Percentiles rank a stretch among this genome's conserved stretches.
Evolutionary conservation across 2,329 filamentous ascomycete species (phyloP).

Genomic region (Aspergillus neoniger): DNA sequence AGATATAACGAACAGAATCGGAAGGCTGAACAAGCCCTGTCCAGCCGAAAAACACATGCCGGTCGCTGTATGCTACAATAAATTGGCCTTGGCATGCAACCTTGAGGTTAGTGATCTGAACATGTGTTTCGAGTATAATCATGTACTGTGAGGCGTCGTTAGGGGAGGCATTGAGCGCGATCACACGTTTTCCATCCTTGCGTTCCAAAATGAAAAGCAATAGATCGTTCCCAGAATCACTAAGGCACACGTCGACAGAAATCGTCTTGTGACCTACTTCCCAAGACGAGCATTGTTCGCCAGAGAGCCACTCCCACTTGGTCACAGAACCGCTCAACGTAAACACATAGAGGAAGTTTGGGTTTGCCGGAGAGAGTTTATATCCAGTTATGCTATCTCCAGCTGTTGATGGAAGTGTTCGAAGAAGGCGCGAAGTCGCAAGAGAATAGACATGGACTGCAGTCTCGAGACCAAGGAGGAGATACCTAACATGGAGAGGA

Average conservation of each 20-base stretch:
- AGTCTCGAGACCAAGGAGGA: constrained; percentile 74
- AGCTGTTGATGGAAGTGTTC: constrained; percentile 64
- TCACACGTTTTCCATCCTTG: constrained; percentile 42
- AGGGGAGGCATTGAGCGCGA: constrained; percentile 26
- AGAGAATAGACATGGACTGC: constrained; percentile 80
- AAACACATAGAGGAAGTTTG: constrained; percentile 56
- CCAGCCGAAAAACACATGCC: constrained; percentile 62
- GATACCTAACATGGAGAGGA: constrained; percentile 53
- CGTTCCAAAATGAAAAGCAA: constrained; percentile 43
- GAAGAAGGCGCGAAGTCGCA: constrained; percentile 75
- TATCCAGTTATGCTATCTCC: constrained; percentile 53
- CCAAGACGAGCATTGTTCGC: constrained; percentile 48
- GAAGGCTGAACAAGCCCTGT: constrained; percentile 37
- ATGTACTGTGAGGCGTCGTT: constrained; percentile 26
- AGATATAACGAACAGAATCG: constrained; percentile 50
- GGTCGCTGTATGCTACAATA: constrained; percentile 43
- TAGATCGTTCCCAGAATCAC: constrained; percentile 20
- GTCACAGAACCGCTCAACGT: constrained; percentile 54
- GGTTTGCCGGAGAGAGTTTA: constrained; percentile 53
- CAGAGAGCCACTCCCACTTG: constrained; percentile 61
- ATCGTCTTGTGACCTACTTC: constrained; percentile 41
- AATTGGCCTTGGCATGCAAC: constrained; percentile 34
- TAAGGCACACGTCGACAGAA: constrained; percentile 26
- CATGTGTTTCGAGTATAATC: constrained; percentile 32
- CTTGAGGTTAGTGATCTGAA: constrained; percentile 33